These are phyloP conservation scores for Coemansia sp. DNA, from an alignment of 192 early-diverging fungal genomes.

Conservation along the genomic window DNA sequence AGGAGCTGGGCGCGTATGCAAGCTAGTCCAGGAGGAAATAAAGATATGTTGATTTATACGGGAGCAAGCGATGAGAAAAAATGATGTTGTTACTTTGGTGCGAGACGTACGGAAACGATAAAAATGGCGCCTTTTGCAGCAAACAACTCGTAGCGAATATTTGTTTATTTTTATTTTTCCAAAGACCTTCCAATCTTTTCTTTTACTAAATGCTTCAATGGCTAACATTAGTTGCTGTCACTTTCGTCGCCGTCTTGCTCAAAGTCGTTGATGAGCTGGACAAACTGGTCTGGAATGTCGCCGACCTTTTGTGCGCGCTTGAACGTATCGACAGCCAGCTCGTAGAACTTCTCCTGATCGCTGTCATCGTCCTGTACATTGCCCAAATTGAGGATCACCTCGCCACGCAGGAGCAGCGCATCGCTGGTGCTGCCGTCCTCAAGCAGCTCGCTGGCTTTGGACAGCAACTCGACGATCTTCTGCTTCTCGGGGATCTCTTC, in stretches of 20 bases:
- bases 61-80: too few species aligned
- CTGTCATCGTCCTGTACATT: constrained; percentile 33
- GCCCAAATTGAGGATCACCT: constrained; percentile 47
- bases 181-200: too few species aligned
- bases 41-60: too few species aligned
- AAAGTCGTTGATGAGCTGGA: constrained; percentile 49
- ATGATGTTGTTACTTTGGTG: background rate
- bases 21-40: constrained; percentile 16
- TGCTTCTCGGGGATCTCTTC: constrained; percentile 11
- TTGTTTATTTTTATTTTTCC: too few species aligned
- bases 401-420: constrained; percentile 38
- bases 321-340: constrained; percentile 29
- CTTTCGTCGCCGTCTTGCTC: constrained; percentile 8
- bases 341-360: constrained; percentile 36
- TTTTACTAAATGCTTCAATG: too few species aligned
- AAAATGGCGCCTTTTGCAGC: too few species aligned
- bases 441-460: constrained; percentile 17
- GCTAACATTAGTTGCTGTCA: background rate
- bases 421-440: constrained; percentile 9
- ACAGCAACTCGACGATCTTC: constrained; percentile 20
- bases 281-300: constrained; percentile 45
- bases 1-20: constrained; percentile 53
- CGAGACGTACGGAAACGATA: background rate
- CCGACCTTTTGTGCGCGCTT: constrained; percentile 23
- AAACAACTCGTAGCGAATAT: too few species aligned